Percentiles rank a stretch among this genome's conserved stretches.
Conservation (phyloP, 345 rosid genomes). For the Iberis pinnata region DNA sequence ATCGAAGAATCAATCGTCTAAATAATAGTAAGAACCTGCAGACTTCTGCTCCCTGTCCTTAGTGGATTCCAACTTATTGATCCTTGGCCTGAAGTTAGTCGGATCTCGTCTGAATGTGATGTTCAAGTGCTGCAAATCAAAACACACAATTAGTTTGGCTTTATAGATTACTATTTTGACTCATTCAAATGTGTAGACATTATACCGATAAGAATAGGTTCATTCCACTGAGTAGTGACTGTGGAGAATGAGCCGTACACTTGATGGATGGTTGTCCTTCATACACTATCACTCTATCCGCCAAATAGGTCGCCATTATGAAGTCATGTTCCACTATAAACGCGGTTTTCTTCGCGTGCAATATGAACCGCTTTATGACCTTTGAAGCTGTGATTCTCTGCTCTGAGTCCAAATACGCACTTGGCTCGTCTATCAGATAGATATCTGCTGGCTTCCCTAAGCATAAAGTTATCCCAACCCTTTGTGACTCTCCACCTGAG, state of each 20-base stretch:
- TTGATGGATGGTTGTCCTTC: conserved; percentile 89
- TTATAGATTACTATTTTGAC: no score
- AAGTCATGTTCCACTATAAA: conserved; percentile 98
- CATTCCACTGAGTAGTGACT: conserved; percentile 93
- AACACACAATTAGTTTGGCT: not conserved
- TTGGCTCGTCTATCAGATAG: conserved; percentile 95
- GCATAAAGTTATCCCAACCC: conserved; percentile 92
- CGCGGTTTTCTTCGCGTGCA: conserved; percentile 97
- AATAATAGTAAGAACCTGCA: conserved; percentile 89
- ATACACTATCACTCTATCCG: conserved; percentile 88
- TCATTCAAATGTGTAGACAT: not conserved
- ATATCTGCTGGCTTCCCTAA: conserved; percentile 99
- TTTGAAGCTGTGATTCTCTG: conserved; percentile 97
- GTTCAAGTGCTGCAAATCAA: conserved; percentile 61
- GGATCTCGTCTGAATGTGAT: conserved; percentile 96
- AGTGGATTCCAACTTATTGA: conserved; percentile 87
- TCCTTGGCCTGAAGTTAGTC: conserved; percentile 86
- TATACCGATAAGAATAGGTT: conserved; percentile 89
- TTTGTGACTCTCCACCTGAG: conserved; percentile 98
- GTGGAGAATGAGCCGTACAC: conserved; percentile 90
- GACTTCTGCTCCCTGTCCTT: conserved; percentile 95
- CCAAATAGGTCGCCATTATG: conserved; percentile 93
- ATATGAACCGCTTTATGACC: conserved; percentile 96
- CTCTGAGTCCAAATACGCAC: conserved; percentile 99
- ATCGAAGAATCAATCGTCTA: conserved; percentile 50